Conservation (phyloP, 805 yeast species). For the Kodamaea kaohsiungensis region DNA sequence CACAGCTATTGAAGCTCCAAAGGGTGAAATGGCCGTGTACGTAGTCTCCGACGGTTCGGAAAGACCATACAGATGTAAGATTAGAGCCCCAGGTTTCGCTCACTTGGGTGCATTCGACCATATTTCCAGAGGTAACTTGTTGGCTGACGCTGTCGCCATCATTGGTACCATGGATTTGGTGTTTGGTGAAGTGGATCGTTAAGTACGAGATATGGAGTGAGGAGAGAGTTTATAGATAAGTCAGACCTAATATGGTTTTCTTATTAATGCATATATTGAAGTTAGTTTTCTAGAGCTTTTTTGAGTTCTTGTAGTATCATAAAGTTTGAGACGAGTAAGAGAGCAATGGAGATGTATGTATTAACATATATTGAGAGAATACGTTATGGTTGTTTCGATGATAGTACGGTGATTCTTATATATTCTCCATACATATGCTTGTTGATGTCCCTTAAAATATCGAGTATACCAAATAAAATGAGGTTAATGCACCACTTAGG, state of each 20-base stretch:
- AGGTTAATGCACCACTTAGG: constrained; percentile 35
- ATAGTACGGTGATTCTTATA: too few species aligned
- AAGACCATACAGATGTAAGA: constrained; percentile 89
- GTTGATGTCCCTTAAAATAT: background rate
- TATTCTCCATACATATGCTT: too few species aligned
- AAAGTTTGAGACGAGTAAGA: too few species aligned
- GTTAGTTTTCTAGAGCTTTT: background rate
- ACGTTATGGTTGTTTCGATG: too few species aligned
- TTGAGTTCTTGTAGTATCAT: too few species aligned
- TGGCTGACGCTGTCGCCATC: constrained; percentile 91
- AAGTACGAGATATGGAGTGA: constrained; percentile 15
- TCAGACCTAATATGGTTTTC: background rate
- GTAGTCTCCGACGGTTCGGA: constrained; percentile 87
- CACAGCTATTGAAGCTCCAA: constrained; percentile 91
- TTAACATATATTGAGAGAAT: too few species aligned
- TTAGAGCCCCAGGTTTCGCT: constrained; percentile 93
- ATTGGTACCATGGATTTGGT: constrained; percentile 95
- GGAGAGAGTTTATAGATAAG: background rate
- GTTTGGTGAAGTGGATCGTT: constrained; percentile 93
- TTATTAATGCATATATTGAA: constrained; percentile 4
- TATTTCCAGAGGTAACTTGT: constrained; percentile 79
- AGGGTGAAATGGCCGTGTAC: constrained; percentile 93
- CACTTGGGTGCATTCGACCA: constrained; percentile 88
- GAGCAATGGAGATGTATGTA: too few species aligned
- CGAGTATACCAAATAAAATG: constrained; percentile 27